phyloP scores from a whole-genome alignment of 2,329 filamentous ascomycete genomes.

The Claviceps cyperi region DNA sequence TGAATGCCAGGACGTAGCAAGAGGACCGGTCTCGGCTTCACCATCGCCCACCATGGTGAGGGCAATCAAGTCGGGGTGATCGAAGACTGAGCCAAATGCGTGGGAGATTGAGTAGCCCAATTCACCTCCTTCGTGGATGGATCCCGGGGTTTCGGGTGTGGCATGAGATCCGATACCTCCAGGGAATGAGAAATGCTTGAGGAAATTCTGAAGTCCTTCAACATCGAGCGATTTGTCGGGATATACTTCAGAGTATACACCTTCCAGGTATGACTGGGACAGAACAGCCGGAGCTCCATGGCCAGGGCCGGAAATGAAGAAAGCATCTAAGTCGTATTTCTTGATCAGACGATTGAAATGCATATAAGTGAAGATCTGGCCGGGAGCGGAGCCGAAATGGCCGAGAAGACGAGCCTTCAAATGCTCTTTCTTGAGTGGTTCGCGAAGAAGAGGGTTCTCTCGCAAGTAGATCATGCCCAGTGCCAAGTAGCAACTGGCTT shows the following conservation, averaged over 20 bases:
- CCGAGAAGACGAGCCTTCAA: constrained; percentile 61
- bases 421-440: constrained; percentile 54
- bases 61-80: constrained; percentile 59
- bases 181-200: constrained; percentile 73
- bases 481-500: constrained; percentile 59
- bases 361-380: constrained; percentile 68
- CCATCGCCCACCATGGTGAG: constrained; percentile 69
- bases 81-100: constrained; percentile 63
- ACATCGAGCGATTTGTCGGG: constrained; percentile 55
- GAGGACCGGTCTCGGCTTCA: constrained; percentile 66
- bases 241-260: constrained; percentile 64
- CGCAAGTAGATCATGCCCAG: constrained; percentile 70
- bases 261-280: constrained; percentile 64
- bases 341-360: constrained; percentile 74
- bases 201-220: constrained; percentile 59
- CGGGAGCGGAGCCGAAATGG: constrained; percentile 69
- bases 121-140: constrained; percentile 66
- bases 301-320: constrained; percentile 64
- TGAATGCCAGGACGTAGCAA: constrained; percentile 70
- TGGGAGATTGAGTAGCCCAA: constrained; percentile 71
- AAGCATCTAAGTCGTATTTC: constrained; percentile 58
- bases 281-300: constrained; percentile 66
- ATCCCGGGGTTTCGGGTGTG: constrained; percentile 65
- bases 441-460: constrained; percentile 56
- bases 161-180: constrained; percentile 66